Conservation (phyloP, 257 asterid species). For the Solanum acaule region DNA sequence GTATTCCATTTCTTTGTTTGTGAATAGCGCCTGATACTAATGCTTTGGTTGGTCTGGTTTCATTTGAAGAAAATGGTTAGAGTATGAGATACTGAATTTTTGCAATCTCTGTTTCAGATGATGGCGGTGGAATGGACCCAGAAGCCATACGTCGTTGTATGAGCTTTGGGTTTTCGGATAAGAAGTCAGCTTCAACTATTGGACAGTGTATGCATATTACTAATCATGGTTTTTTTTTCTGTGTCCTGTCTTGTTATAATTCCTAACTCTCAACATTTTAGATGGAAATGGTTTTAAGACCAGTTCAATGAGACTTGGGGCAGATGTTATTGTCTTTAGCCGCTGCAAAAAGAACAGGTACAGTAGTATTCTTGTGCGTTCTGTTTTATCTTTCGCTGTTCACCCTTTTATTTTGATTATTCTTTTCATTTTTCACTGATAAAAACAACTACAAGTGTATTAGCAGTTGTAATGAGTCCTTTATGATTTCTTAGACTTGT, state of each 20-base stretch:
- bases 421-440: neutral
- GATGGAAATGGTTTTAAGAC: slow-evolving; percentile 99
- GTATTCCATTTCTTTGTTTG: slow-evolving; percentile 24
- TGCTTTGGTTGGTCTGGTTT: neutral
- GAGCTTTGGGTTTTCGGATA: slow-evolving; percentile 92
- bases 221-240: neutral
- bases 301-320: slow-evolving; percentile 97
- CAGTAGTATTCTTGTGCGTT: neutral
- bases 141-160: slow-evolving; percentile 78
- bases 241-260: neutral
- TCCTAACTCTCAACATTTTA: slow-evolving; percentile 33
- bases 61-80: neutral
- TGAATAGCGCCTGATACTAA: neutral
- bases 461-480: neutral
- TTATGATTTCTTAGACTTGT: neutral
- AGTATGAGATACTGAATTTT: slow-evolving; percentile 7
- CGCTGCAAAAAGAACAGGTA: slow-evolving; percentile 50
- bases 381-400: neutral
- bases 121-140: slow-evolving; percentile 96
- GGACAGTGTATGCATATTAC: slow-evolving; percentile 58
- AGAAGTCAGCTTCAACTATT: slow-evolving; percentile 57
- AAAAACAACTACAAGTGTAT: neutral
- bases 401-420: neutral
- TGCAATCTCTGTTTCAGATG: slow-evolving; percentile 39
- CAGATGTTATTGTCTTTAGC: slow-evolving; percentile 87